phyloP scores from a whole-genome alignment of 192 early-diverging fungal genomes.

The Backusella tuberculispora region DNA sequence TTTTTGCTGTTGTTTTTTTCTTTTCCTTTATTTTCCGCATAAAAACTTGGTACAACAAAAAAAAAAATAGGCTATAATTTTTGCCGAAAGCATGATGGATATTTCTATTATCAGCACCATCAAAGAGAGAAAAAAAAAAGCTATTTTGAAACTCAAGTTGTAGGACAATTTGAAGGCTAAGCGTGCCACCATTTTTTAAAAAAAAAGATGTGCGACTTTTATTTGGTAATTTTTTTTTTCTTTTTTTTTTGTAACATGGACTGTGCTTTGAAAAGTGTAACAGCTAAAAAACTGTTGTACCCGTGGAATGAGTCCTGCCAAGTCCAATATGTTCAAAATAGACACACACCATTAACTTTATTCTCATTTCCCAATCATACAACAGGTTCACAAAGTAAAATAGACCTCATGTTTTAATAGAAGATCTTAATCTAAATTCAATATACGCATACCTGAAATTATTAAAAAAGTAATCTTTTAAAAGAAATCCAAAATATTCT shows the following conservation, averaged over 20 bases:
- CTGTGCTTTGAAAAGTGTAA: not conserved
- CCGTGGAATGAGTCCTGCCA: not conserved
- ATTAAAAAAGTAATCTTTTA: too few species aligned
- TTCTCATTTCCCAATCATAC: not conserved
- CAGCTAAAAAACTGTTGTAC: not conserved
- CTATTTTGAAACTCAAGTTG: not conserved
- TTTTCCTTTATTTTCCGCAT: slow-evolving; percentile 3
- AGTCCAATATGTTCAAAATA: not conserved
- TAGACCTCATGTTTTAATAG: too few species aligned
- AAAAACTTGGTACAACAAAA: not conserved
- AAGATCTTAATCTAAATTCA: too few species aligned
- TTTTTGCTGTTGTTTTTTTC: too few species aligned
- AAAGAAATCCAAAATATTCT: too few species aligned
- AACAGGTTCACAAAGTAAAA: too few species aligned
- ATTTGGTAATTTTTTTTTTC: not conserved
- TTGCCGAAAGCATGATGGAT: not conserved
- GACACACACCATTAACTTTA: not conserved
- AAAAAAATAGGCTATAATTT: not conserved
- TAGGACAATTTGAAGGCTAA: not conserved
- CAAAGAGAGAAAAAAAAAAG: not conserved
- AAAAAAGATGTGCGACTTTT: not conserved
- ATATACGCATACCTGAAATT: too few species aligned
- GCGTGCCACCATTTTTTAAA: not conserved
- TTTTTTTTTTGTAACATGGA: slow-evolving; percentile 8
- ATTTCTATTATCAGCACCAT: not conserved